Evolutionary conservation across 202 grass and related monocot genomes (phyloP), one percentile per base, ranked within the genome.

Genomic region (Musa balbisiana): DNA sequence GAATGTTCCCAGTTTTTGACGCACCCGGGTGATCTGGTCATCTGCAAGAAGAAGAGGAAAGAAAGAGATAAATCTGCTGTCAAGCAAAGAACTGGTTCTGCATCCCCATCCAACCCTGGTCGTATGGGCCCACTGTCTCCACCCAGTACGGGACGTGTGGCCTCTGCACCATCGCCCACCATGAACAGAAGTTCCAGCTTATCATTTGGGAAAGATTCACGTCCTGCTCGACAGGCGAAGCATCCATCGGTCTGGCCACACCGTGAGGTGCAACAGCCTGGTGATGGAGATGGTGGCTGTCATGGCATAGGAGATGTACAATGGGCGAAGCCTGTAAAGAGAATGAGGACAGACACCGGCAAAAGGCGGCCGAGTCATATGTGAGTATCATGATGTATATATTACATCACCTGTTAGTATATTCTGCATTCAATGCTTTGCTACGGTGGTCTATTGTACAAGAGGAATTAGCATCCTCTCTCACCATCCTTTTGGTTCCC

Each of bases 41-140:
- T 99, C 15, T 88, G 83, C 26, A 99, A 92, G 87, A 99, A 95
- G 89, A 99, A 88, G 79, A 87, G 95, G 68, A 89, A 93, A 78
- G 91, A 99, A 1, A 82, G 95, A 56, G 68, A 67, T 15, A 93
- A 92, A 72, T 71, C 83, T 53, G 16, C 60, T 17, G 49, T 66
- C 52, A 84, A 84, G 64, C 51, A 74, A 24, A 81, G 50, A 25
- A 67, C 55, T 19, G 71, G 33, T 51, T 78, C 86, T 0, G 85
- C 81, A 19, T 92, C 91, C 58, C 91, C 87, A 3, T 54, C 81
- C 11, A 92, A 88, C 78, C 69, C 87, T 11, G 91, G 87, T 10
- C 82, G 85, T 3, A 58, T 84, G 4, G 87, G 85, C 22, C 73
- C 85, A 0, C 58, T 51, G 9, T 80, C 83, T 0, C 87, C 95